Conservation (phyloP, 2,329 filamentous ascomycete genomes). For the Didymella keratinophila region DNA sequence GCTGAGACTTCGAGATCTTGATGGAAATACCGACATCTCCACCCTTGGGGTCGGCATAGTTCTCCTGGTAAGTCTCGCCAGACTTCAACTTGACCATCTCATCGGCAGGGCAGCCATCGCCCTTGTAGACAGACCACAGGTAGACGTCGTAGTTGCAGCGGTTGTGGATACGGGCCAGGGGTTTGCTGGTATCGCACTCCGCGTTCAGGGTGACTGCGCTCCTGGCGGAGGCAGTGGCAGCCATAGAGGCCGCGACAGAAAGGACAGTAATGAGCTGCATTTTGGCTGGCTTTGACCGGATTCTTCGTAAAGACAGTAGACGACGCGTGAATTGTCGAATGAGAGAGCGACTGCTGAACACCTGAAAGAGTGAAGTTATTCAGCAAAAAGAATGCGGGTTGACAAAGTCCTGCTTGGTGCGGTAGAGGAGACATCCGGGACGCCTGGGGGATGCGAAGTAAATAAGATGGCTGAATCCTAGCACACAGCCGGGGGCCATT, state of each 20-base stretch:
- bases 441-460: slow-evolving; percentile 47
- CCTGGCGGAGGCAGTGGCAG: slow-evolving; percentile 39
- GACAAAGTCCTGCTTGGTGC: slow-evolving; percentile 50
- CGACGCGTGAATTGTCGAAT: slow-evolving; percentile 31
- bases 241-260: slow-evolving; percentile 42
- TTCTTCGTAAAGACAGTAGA: slow-evolving; percentile 26
- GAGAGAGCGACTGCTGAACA: slow-evolving; percentile 50
- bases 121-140: slow-evolving; percentile 50
- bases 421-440: slow-evolving; percentile 35
- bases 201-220: slow-evolving; percentile 30
- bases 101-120: slow-evolving; percentile 34
- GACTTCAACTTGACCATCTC: slow-evolving; percentile 37
- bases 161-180: slow-evolving; percentile 47
- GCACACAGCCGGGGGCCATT: slow-evolving; percentile 39
- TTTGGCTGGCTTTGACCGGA: slow-evolving; percentile 28
- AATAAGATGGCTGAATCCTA: slow-evolving; percentile 46
- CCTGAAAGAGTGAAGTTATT: slow-evolving; percentile 53
- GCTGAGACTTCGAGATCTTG: slow-evolving; percentile 48
- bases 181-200: slow-evolving; percentile 24
- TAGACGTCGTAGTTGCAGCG: slow-evolving; percentile 49
- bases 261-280: slow-evolving; percentile 47
- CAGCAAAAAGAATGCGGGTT: slow-evolving; percentile 49
- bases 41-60: slow-evolving; percentile 31
- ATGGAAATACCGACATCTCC: slow-evolving; percentile 46
- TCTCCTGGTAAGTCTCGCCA: slow-evolving; percentile 46